phyloP scores from a whole-genome alignment of 2,329 filamentous ascomycete species.

The Metarhizium humberi region DNA sequence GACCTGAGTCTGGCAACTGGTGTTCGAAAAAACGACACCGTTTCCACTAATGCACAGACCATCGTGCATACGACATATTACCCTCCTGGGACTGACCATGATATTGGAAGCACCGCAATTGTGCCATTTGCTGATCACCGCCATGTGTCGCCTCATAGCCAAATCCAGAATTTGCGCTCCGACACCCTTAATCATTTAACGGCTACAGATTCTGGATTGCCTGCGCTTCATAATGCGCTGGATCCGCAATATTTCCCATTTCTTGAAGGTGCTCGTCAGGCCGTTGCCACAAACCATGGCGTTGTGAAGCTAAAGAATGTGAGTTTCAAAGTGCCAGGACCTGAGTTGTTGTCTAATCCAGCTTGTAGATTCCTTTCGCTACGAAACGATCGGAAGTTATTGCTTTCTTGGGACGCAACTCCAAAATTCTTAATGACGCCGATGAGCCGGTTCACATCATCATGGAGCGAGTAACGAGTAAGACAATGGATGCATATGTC shows the following conservation, averaged over 20 bases:
- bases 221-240: conserved; percentile 26
- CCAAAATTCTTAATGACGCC: conserved; percentile 42
- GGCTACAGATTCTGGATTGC: conserved; percentile 20
- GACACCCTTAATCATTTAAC: conserved; percentile 27
- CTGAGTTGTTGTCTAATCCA: conserved; percentile 1
- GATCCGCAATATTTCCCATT: conserved; percentile 36
- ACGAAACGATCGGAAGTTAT: conserved; percentile 45
- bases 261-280: conserved; percentile 25
- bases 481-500: conserved; percentile 53
- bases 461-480: conserved; percentile 53
- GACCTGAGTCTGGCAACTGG: conserved; percentile 10
- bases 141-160: neutral
- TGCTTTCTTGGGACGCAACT: conserved; percentile 49
- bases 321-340: conserved; percentile 16
- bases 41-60: neutral
- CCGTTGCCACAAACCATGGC: conserved; percentile 24
- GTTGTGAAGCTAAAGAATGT: conserved; percentile 44
- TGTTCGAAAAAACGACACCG: neutral
- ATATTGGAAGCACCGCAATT: neutral
- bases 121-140: neutral
- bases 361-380: conserved; percentile 44
- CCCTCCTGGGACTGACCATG: neutral
- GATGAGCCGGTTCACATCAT: conserved; percentile 53
- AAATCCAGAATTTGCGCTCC: conserved; percentile 18
- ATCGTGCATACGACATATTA: neutral